phyloP scores from a whole-genome alignment of 768 basidiomycete genomes.

The Boletus speciosus region DNA sequence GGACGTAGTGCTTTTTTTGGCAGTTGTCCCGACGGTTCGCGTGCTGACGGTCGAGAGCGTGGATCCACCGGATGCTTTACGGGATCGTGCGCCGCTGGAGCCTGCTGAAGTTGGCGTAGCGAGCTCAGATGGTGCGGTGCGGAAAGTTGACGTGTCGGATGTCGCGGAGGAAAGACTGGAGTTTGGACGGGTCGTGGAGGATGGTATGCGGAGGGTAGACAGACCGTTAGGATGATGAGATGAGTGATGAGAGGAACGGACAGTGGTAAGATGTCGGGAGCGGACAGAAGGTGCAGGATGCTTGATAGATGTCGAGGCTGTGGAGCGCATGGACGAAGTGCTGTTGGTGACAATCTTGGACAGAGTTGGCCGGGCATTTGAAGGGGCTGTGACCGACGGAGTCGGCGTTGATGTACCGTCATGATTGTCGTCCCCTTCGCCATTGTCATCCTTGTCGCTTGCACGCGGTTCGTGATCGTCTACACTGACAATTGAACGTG shows the following conservation, averaged over 20 bases:
- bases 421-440: slow-evolving; percentile 8
- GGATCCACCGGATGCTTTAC: slow-evolving; percentile 29
- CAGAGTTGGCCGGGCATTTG: slow-evolving; percentile 25
- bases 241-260: slow-evolving; percentile 26
- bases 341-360: slow-evolving; percentile 28
- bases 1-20: slow-evolving; percentile 11
- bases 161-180: slow-evolving; percentile 30
- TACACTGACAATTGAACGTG: not conserved
- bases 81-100: slow-evolving; percentile 24
- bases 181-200: slow-evolving; percentile 22
- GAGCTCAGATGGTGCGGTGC: slow-evolving; percentile 29
- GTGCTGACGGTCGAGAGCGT: slow-evolving; percentile 31
- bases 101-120: slow-evolving; percentile 28
- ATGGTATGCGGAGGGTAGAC: slow-evolving; percentile 31
- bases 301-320: slow-evolving; percentile 16
- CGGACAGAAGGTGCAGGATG: slow-evolving; percentile 15
- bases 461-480: not conserved
- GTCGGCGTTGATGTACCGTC: slow-evolving; percentile 18
- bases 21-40: slow-evolving; percentile 28
- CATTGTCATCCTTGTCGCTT: slow-evolving; percentile 3
- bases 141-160: slow-evolving; percentile 30
- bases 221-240: slow-evolving; percentile 21
- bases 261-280: slow-evolving; percentile 18
- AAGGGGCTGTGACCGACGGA: not conserved
- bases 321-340: slow-evolving; percentile 22